Evolutionary conservation across 2,329 filamentous ascomycete genomes (phyloP), one percentile per base, ranked within the genome.

Genomic region (Claviceps digitariae): DNA sequence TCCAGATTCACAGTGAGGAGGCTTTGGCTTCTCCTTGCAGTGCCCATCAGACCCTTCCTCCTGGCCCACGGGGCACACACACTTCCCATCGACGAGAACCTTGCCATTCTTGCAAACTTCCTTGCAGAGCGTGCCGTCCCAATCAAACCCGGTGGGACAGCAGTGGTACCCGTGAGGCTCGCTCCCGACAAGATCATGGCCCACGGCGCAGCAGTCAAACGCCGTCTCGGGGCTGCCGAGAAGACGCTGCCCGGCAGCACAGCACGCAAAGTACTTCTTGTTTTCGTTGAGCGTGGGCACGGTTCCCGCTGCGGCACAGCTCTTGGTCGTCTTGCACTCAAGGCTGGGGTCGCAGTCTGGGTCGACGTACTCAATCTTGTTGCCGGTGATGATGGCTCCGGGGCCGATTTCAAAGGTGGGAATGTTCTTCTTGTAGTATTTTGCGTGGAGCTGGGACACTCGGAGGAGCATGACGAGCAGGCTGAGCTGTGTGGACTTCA

Each of bases 191-290:
- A 60, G 40, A 25, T 57, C 57, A 38, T 59, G 58, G 21, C 57
- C 58, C 5, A 29, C 51, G 25, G 55, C 58, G 49, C 57, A 60
- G 53, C 58, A 60, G 50, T 60, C 52, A 25, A 58, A 59, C 10
- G 50, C 56, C 4, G 57, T 58, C 27, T 55, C 54, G 7, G 53
- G 51, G 34, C 50, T 53, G 29, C 57, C 57, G 29, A 55, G 54
- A 17, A 59, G 55, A n/a, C 31, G 44, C 43, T 56, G 50, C 8
- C 52, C 55, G 1, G 29, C 31, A 2, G 41, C 23, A 29, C 57
- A 57, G 50, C 56, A 59, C 2, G 54, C 54, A 27, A 54, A 55
- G 44, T 47, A 55, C 49, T 53, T 55, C 51, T 57, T 52, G 54
- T 61, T 41, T 23, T 55, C 45, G 17, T 40, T 53, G 41, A 57